Evolutionary conservation across 129 eudicot genomes (phyloP).

Genomic region (Flaveria robusta): DNA sequence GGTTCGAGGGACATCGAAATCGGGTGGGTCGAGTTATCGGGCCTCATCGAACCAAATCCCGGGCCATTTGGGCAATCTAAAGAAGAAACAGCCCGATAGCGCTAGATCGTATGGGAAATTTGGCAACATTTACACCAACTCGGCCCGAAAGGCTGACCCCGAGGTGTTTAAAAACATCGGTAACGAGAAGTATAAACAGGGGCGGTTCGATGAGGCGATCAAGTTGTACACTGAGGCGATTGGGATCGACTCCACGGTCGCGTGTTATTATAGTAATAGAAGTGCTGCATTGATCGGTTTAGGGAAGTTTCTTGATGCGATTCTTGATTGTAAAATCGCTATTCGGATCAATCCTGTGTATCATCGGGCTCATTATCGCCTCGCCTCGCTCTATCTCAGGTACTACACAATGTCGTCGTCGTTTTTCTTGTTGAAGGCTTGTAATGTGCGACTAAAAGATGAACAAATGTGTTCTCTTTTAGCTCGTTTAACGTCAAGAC

Average conservation of each 20-base stretch:
- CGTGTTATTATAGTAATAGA: conserved; percentile 68
- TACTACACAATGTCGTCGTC: background rate
- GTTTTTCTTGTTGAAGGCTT: background rate
- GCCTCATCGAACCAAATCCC: conserved; percentile 58
- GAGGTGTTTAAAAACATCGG: conserved; percentile 67
- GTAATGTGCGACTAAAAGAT: background rate
- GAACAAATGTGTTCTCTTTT: background rate
- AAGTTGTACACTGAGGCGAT: conserved; percentile 69
- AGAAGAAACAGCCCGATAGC: conserved; percentile 39
- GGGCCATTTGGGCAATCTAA: conserved; percentile 61
- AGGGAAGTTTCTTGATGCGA: conserved; percentile 69
- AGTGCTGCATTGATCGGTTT: conserved; percentile 79
- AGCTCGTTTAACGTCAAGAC: background rate
- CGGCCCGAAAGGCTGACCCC: conserved; percentile 44
- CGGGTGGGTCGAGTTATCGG: conserved; percentile 43
- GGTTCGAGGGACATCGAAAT: conserved; percentile 37
- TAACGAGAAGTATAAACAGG: conserved; percentile 69
- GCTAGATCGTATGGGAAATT: background rate
- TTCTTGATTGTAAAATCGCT: conserved; percentile 66
- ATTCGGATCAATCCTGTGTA: conserved; percentile 61
- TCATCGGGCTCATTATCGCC: conserved; percentile 78
- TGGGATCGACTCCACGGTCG: conserved; percentile 52
- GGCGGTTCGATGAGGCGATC: conserved; percentile 70
- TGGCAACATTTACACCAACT: conserved; percentile 38
- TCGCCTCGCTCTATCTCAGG: conserved; percentile 71